phyloP scores from a whole-genome alignment of 805 yeast species.

The Peterozyma toletana region DNA sequence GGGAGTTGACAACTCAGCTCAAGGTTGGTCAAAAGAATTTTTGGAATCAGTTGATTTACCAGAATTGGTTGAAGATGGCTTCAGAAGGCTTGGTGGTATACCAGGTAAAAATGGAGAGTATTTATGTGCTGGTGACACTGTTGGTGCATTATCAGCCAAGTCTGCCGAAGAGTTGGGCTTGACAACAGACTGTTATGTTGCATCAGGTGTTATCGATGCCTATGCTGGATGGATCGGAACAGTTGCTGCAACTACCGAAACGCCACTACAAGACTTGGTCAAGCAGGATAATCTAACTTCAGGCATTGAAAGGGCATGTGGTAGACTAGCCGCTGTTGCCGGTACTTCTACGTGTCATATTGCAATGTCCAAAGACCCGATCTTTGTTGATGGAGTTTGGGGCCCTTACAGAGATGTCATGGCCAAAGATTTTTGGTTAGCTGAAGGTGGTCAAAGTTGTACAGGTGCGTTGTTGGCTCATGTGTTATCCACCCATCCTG shows the following conservation, averaged over 20 bases:
- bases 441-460: constrained; percentile 98
- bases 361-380: constrained; percentile 74
- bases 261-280: constrained; percentile 40
- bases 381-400: constrained; percentile 96
- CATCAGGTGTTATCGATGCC: constrained; percentile 95
- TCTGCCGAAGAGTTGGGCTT: constrained; percentile 85
- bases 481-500: constrained; percentile 84
- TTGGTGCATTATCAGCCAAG: constrained; percentile 58
- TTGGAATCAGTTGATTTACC: constrained; percentile 59
- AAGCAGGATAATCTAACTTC: constrained; percentile 37
- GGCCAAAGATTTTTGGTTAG: constrained; percentile 88
- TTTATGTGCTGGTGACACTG: constrained; percentile 83
- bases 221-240: constrained; percentile 99
- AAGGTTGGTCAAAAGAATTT: constrained; percentile 89
- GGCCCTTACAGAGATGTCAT: constrained; percentile 95
- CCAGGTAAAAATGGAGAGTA: constrained; percentile 66
- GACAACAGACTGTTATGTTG: constrained; percentile 73
- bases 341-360: constrained; percentile 98
- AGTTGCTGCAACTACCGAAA: constrained; percentile 81
- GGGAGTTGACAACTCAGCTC: constrained; percentile 78
- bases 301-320: constrained; percentile 58
- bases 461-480: constrained; percentile 93
- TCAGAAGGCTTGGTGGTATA: constrained; percentile 76
- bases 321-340: constrained; percentile 94
- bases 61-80: constrained; percentile 73